A percentile compares a stretch with the other conserved stretches of the same genome.
These are phyloP conservation scores for Panicum miliaceum DNA, from an alignment of 176 grass and related monocot species.

Conservation along the genomic window DNA sequence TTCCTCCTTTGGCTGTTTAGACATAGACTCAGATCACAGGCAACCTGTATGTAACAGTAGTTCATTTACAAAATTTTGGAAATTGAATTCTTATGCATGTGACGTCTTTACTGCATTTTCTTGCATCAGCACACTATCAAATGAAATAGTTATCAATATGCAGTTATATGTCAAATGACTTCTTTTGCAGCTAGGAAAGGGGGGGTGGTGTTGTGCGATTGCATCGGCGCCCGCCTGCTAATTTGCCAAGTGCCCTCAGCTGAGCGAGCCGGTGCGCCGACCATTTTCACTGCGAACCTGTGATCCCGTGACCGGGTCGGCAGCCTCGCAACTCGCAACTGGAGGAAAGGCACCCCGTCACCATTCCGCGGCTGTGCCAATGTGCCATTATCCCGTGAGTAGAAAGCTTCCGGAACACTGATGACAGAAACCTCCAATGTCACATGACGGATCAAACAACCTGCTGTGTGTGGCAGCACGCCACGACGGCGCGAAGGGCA, in stretches of 20 bases:
- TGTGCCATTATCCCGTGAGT: conserved; percentile 11
- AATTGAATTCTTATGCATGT: not conserved
- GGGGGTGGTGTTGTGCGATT: not conserved
- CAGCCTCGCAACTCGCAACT: not conserved
- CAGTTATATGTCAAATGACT: too few relatives aligned
- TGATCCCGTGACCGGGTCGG: not conserved
- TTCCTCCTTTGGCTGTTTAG: not conserved
- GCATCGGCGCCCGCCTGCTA: not conserved
- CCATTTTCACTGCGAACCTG: not conserved
- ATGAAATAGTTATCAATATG: too few relatives aligned
- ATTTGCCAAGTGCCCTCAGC: not conserved
- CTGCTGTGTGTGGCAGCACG: not conserved
- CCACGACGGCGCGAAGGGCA: not conserved
- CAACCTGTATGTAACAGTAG: conserved; percentile 45
- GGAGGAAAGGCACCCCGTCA: not conserved
- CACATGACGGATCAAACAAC: conserved; percentile 15
- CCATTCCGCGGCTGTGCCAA: not conserved
- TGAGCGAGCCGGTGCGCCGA: not conserved
- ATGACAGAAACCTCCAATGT: conserved; percentile 15
- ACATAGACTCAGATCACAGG: conserved; percentile 11
- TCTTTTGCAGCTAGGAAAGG: too few relatives aligned
- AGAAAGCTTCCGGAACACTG: not conserved
- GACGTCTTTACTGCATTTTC: not conserved
- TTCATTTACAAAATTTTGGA: conserved; percentile 8
- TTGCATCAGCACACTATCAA: not conserved